These are phyloP conservation scores for Puccinia hordei DNA, from an alignment of 1,284 basidiomycete genomes.

Conservation along the genomic window DNA sequence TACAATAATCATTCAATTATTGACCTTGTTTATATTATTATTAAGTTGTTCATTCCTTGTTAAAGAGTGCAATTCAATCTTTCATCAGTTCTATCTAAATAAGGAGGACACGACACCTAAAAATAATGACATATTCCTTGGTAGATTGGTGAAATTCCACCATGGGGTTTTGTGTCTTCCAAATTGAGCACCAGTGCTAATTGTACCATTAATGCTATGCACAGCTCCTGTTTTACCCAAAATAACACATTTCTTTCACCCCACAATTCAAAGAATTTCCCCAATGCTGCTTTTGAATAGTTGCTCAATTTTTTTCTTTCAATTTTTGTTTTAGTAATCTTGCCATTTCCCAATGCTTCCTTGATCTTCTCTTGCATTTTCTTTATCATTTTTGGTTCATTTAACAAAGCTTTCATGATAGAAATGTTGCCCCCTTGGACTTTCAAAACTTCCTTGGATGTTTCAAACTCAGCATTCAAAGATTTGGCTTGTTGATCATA, in stretches of 20 bases:
- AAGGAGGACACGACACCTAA: no score
- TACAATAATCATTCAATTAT: no score
- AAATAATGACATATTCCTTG: no score
- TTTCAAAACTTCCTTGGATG: background rate
- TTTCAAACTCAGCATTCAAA: background rate
- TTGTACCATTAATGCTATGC: background rate
- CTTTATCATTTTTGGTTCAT: background rate
- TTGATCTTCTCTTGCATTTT: background rate
- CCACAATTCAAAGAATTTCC: background rate
- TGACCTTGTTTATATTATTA: no score
- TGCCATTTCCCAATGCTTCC: background rate
- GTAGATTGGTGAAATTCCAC: conserved; percentile 3
- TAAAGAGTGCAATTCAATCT: no score
- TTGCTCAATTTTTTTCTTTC: background rate
- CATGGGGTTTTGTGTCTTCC: background rate
- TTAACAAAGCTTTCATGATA: background rate
- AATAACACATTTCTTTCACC: conserved; percentile 2
- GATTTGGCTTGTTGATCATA: background rate
- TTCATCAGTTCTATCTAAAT: no score
- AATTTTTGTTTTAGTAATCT: background rate
- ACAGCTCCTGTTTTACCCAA: background rate
- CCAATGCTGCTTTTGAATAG: background rate
- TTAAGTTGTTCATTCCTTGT: no score
- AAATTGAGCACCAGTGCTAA: background rate
- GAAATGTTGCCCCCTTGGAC: background rate